A percentile compares a stretch with the other conserved stretches of the same genome.
Evolutionary conservation across 495 filamentous ascomycete genomes (phyloP).

Genomic region (Hypomontagnella monticulosa): DNA sequence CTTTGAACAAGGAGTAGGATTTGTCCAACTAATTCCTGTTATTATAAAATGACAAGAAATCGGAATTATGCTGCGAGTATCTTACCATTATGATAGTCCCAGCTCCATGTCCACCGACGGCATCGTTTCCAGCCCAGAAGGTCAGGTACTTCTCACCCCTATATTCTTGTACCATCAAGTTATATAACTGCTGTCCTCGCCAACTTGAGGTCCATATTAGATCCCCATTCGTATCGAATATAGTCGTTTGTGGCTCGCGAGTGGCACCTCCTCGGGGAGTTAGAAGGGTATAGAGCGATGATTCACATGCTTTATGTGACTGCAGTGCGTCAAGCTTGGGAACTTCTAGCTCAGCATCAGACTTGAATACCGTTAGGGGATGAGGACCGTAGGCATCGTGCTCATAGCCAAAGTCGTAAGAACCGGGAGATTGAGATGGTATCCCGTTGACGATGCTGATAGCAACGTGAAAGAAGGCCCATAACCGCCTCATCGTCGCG

Average conservation of each 20-base stretch:
- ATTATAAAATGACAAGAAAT: neutral
- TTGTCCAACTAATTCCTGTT: slow-evolving; percentile 22
- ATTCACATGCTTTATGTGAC: slow-evolving; percentile 48
- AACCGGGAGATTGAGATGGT: slow-evolving; percentile 10
- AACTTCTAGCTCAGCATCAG: slow-evolving; percentile 45
- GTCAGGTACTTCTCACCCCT: slow-evolving; percentile 58
- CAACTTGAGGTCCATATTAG: slow-evolving; percentile 54
- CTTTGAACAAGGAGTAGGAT: slow-evolving; percentile 18
- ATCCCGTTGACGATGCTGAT: slow-evolving; percentile 14
- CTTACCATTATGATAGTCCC: slow-evolving; percentile 62
- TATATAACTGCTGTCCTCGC: slow-evolving; percentile 50
- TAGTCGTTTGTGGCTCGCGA: slow-evolving; percentile 52
- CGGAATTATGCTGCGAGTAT: neutral
- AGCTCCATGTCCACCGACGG: slow-evolving; percentile 57
- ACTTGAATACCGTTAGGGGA: slow-evolving; percentile 53
- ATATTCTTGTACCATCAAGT: slow-evolving; percentile 53
- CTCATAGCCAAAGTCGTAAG: slow-evolving; percentile 46
- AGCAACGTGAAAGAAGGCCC: slow-evolving; percentile 22
- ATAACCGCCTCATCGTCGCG: slow-evolving; percentile 21
- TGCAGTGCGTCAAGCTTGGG: slow-evolving; percentile 53
- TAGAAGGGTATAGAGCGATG: slow-evolving; percentile 55
- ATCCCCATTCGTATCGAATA: slow-evolving; percentile 56
- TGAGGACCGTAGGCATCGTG: slow-evolving; percentile 50
- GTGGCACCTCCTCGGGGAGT: slow-evolving; percentile 55
- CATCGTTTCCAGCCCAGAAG: slow-evolving; percentile 62